Percentiles rank a stretch among this genome's conserved stretches.
phyloP scores from a whole-genome alignment of 2,329 filamentous ascomycete genomes.

The Chrysoporthe deuterocubensis region DNA sequence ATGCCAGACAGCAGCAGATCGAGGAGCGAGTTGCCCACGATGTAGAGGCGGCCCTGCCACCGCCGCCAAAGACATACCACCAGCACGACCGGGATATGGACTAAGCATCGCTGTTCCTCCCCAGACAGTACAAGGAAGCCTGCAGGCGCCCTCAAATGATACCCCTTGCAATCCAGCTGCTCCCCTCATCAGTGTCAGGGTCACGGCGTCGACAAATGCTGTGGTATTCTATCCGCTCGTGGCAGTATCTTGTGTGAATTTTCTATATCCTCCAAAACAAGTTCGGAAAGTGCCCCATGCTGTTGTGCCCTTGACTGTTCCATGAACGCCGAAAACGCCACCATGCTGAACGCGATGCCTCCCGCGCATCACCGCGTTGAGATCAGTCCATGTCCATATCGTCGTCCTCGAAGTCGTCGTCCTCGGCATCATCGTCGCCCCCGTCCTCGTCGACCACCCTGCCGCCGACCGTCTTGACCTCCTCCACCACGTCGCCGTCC shows the following conservation, averaged over 20 bases:
- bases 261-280: constrained; percentile 1
- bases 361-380: neutral
- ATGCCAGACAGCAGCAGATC: constrained; percentile 43
- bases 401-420: constrained; percentile 43
- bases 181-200: neutral
- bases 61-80: constrained; percentile 51
- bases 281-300: constrained; percentile 5
- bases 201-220: neutral
- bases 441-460: constrained; percentile 37
- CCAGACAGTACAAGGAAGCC: neutral
- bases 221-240: neutral
- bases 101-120: neutral
- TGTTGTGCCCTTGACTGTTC: constrained; percentile 33
- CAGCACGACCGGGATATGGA: constrained; percentile 34
- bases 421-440: constrained; percentile 37
- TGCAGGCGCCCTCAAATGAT: neutral
- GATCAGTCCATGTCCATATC: constrained; percentile 49
- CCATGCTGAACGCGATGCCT: constrained; percentile 20
- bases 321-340: constrained; percentile 32
- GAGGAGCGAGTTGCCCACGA: constrained; percentile 49
- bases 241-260: neutral
- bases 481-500: constrained; percentile 48
- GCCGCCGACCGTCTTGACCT: constrained; percentile 29
- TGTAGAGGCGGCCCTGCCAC: constrained; percentile 52
- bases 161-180: neutral